Percentiles rank a stretch among this genome's conserved stretches.
Evolutionary conservation across 371 early-diverging fungal genomes (phyloP).

Genomic region (Chytridium lagenaria): DNA sequence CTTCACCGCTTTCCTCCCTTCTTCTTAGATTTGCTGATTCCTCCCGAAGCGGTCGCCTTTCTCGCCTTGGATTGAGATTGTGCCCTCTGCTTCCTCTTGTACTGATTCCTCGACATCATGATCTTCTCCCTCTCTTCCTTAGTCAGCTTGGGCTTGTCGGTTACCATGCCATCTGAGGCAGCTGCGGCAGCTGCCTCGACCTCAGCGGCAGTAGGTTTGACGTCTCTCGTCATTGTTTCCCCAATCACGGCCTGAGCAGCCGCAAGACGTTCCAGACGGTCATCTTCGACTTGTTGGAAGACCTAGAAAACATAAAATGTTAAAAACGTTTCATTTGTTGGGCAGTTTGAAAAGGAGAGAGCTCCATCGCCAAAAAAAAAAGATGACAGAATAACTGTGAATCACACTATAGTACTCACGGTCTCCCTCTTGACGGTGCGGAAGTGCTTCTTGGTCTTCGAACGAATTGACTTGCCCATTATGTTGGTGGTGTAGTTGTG

Average conservation of each 20-base stretch:
- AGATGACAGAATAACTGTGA: too few species aligned
- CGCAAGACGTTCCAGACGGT: slow-evolving; percentile 24
- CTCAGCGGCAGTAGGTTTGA: neutral
- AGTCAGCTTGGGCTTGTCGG: slow-evolving; percentile 12
- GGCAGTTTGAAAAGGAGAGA: neutral
- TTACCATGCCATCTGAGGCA: slow-evolving; percentile 1
- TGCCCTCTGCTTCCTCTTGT: slow-evolving; percentile 30
- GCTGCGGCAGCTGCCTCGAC: neutral
- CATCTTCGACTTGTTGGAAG: slow-evolving; percentile 39
- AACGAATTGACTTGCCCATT: slow-evolving; percentile 25
- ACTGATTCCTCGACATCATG: slow-evolving; percentile 35
- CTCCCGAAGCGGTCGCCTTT: neutral
- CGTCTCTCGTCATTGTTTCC: neutral
- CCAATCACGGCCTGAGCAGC: slow-evolving; percentile 7
- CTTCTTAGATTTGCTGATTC: neutral
- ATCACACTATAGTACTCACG: too few species aligned
- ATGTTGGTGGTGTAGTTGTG: neutral
- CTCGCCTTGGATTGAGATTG: neutral
- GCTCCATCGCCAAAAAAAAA: too few species aligned
- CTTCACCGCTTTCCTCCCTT: too few species aligned
- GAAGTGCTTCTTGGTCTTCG: slow-evolving; percentile 31
- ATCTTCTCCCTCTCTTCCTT: slow-evolving; percentile 25
- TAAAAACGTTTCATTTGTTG: neutral
- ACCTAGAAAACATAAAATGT: slow-evolving; percentile 12
- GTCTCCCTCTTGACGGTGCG: slow-evolving; percentile 30